Evolutionary conservation across 306 rosid species (phyloP).

Genomic region (Cyclanthera cordifolia): DNA sequence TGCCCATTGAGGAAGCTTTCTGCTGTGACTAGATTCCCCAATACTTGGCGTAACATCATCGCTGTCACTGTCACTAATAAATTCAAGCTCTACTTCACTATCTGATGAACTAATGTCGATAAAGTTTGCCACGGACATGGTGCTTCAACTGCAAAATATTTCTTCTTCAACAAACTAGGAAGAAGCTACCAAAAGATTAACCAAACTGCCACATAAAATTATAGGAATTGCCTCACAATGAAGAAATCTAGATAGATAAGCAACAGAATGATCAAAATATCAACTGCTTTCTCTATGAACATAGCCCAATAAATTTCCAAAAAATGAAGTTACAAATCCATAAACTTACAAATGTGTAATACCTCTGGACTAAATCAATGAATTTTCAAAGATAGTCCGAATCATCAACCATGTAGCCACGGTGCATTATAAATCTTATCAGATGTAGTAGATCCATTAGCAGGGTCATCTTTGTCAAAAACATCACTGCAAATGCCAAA

Average conservation of each 20-base stretch:
- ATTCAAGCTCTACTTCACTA: slow-evolving; percentile 57
- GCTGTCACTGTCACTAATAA: slow-evolving; percentile 12
- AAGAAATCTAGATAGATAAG: slow-evolving; percentile 18
- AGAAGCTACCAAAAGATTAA: slow-evolving; percentile 26
- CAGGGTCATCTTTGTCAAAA: not conserved
- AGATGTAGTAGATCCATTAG: slow-evolving; percentile 18
- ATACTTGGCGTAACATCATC: slow-evolving; percentile 4
- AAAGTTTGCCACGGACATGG: slow-evolving; percentile 26
- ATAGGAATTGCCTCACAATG: slow-evolving; percentile 14
- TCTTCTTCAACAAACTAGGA: slow-evolving; percentile 24
- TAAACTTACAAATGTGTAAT: slow-evolving; percentile 26
- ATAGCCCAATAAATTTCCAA: slow-evolving; percentile 17
- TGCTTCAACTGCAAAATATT: slow-evolving; percentile 20
- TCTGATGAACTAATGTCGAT: slow-evolving; percentile 81
- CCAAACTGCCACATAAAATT: slow-evolving; percentile 31
- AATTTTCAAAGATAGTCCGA: slow-evolving; percentile 25
- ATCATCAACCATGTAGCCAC: slow-evolving; percentile 33
- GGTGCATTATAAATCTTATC: slow-evolving; percentile 24
- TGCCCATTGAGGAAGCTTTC: slow-evolving; percentile 59
- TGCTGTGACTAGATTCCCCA: slow-evolving; percentile 18
- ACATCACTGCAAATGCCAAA: slow-evolving; percentile 2
- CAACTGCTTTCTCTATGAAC: slow-evolving; percentile 22
- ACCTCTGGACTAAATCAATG: slow-evolving; percentile 28
- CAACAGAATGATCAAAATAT: not conserved
- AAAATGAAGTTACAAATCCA: slow-evolving; percentile 36